These are phyloP conservation scores for Collybia sp. DNA, from an alignment of 768 basidiomycete genomes.

Conservation along the genomic window DNA sequence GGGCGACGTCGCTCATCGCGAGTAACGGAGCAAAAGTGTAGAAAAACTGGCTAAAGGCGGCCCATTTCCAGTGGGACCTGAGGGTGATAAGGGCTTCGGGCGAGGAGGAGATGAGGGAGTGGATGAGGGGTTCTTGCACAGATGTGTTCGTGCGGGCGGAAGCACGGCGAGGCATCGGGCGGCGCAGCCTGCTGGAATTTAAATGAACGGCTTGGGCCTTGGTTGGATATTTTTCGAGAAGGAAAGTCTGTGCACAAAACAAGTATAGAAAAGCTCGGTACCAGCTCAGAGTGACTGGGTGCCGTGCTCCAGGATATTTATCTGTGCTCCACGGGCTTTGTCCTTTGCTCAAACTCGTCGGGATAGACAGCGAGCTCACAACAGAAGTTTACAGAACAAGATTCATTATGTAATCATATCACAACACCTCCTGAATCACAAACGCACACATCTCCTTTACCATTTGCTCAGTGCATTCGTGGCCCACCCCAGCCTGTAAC, in stretches of 20 bases:
- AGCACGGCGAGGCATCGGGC: slow-evolving; percentile 54
- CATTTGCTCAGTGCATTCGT: slow-evolving; percentile 63
- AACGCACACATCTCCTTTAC: slow-evolving; percentile 36
- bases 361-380: neutral
- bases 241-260: too few species aligned
- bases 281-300: too few species aligned
- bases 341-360: neutral
- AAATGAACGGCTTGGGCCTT: neutral
- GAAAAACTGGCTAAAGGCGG: slow-evolving; percentile 87
- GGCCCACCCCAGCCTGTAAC: slow-evolving; percentile 53
- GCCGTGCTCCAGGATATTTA: too few species aligned
- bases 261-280: too few species aligned
- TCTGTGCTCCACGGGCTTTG: too few species aligned
- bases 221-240: too few species aligned
- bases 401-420: neutral
- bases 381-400: neutral
- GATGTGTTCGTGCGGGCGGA: slow-evolving; percentile 31
- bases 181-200: neutral
- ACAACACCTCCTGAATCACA: slow-evolving; percentile 14
- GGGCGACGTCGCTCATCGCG: slow-evolving; percentile 63
- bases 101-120: slow-evolving; percentile 17
- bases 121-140: slow-evolving; percentile 23
- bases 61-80: slow-evolving; percentile 88
- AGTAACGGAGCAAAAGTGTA: slow-evolving; percentile 77
- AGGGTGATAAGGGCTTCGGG: slow-evolving; percentile 44